phyloP scores from a whole-genome alignment of 805 yeast genomes.

The Yarrowia osloensis region DNA sequence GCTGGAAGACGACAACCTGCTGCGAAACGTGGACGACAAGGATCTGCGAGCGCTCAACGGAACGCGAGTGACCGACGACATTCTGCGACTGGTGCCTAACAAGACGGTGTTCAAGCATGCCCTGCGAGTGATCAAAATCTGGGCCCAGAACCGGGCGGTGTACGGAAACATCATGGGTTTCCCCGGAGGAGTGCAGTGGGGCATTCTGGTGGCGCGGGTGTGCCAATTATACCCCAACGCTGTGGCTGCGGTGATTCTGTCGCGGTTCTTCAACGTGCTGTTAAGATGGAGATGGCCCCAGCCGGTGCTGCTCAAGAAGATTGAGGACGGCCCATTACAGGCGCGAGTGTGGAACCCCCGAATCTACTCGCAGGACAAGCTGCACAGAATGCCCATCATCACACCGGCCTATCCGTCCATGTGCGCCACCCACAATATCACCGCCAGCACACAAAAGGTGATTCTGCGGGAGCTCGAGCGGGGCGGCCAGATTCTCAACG shows the following conservation, averaged over 20 bases:
- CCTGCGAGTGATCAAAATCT: conserved; percentile 84
- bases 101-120: conserved; percentile 92
- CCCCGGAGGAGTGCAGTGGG: conserved; percentile 99
- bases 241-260: conserved; percentile 86
- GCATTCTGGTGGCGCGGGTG: conserved; percentile 96
- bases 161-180: conserved; percentile 95
- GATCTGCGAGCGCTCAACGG: conserved; percentile 91
- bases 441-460: conserved; percentile 81
- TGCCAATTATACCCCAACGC: conserved; percentile 97
- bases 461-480: conserved; percentile 77
- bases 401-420: conserved; percentile 98
- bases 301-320: conserved; percentile 87
- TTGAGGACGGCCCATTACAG: conserved; percentile 96
- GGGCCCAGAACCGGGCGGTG: conserved; percentile 95
- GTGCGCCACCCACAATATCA: conserved; percentile 98
- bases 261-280: conserved; percentile 82
- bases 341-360: conserved; percentile 97
- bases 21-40: conserved; percentile 85
- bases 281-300: conserved; percentile 98
- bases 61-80: conserved; percentile 96
- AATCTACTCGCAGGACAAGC: conserved; percentile 82
- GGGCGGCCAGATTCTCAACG: conserved; percentile 70
- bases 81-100: conserved; percentile 84
- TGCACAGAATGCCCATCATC: conserved; percentile 94
- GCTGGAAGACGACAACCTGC: conserved; percentile 78